Conservation (phyloP, 106 monocot species). For the Dioscorea zingiberensis region DNA sequence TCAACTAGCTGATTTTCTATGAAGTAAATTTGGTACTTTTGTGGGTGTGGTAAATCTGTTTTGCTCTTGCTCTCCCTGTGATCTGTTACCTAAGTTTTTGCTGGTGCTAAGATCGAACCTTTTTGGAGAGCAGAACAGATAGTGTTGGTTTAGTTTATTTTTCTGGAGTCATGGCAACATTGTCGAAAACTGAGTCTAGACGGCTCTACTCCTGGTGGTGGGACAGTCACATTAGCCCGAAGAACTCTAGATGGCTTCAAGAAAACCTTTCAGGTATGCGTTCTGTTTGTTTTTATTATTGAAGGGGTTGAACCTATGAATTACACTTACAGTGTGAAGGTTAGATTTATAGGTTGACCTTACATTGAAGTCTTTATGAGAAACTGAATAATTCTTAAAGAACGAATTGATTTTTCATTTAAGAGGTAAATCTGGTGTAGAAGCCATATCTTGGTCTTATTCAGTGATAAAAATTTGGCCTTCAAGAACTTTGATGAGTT, state of each 20-base stretch:
- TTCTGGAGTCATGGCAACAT: slow-evolving; percentile 34
- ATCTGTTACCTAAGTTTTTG: slow-evolving; percentile 9
- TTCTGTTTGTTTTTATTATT: background rate
- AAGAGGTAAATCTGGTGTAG: too few species aligned
- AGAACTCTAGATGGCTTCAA: slow-evolving; percentile 73
- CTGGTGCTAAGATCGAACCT: slow-evolving; percentile 3
- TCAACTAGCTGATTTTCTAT: background rate
- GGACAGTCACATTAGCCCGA: slow-evolving; percentile 74
- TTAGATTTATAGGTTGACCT: too few species aligned
- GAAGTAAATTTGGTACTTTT: too few species aligned
- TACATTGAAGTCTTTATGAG: too few species aligned
- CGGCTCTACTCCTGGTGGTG: slow-evolving; percentile 72
- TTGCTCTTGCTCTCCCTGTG: slow-evolving; percentile 2
- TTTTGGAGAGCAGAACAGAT: background rate
- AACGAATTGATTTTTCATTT: too few species aligned
- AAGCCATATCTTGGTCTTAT: too few species aligned
- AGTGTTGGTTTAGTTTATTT: slow-evolving; percentile 2
- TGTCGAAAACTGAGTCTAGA: slow-evolving; percentile 36
- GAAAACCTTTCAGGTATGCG: slow-evolving; percentile 54
- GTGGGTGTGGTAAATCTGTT: too few species aligned
- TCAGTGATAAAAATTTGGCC: too few species aligned
- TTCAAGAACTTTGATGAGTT: too few species aligned
- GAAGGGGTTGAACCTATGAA: too few species aligned
- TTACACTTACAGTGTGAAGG: too few species aligned
- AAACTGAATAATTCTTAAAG: too few species aligned